Evolutionary conservation across 805 yeast species (phyloP).

Genomic region (Saccharomycopsis vini): DNA sequence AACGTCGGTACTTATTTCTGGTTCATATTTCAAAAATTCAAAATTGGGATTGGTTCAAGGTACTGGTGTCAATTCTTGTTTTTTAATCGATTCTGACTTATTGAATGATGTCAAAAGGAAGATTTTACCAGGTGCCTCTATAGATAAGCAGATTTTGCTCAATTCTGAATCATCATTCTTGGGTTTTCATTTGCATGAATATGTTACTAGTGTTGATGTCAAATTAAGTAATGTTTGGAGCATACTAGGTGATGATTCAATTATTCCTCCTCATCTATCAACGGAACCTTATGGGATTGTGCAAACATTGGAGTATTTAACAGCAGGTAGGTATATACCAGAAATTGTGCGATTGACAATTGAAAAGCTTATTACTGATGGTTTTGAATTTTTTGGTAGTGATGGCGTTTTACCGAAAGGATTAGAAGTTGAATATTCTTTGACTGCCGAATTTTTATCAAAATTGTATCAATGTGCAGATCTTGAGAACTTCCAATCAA

Average conservation of each 20-base stretch:
- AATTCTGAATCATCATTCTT: constrained; percentile 6
- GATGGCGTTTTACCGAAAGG: background rate
- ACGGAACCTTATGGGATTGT: constrained; percentile 1
- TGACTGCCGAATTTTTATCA: constrained; percentile 4
- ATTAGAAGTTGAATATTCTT: background rate
- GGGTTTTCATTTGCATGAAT: constrained; percentile 2
- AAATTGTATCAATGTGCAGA: constrained; percentile 1
- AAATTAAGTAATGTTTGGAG: background rate
- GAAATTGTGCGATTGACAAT: constrained; percentile 6
- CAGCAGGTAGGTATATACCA: constrained; percentile 12
- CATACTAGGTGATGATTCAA: background rate
- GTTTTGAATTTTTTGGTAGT: background rate
- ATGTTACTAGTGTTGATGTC: constrained; percentile 2
- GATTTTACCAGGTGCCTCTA: background rate
- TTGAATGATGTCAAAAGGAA: constrained; percentile 3
- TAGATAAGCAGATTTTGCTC: background rate
- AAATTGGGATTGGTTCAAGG: constrained; percentile 20
- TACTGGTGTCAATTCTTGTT: constrained; percentile 14
- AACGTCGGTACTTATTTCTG: constrained; percentile 9
- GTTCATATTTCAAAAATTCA: constrained; percentile 5
- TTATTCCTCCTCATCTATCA: background rate
- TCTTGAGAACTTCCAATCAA: background rate
- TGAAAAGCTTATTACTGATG: background rate
- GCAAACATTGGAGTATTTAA: constrained; percentile 9
- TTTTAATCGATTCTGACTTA: background rate